Conservation (phyloP, 164 flowering plant genomes). For the Cinnamomum chago region DNA sequence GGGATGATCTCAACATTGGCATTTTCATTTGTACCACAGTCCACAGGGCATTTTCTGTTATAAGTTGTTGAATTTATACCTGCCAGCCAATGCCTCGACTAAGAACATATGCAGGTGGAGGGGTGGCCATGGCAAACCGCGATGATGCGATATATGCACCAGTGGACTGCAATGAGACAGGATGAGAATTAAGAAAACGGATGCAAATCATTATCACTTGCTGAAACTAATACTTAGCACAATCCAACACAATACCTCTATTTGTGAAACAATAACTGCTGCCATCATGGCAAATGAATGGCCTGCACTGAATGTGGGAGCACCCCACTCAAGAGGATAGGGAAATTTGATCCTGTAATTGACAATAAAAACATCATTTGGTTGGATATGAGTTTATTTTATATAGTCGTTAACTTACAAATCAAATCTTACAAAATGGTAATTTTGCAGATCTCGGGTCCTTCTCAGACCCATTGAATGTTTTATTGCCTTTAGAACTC, state of each 20-base stretch:
- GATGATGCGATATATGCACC: slow-evolving; percentile 34
- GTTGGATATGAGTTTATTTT: neutral
- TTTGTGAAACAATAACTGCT: slow-evolving; percentile 75
- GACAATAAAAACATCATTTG: neutral
- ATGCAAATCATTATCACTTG: neutral
- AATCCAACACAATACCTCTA: slow-evolving; percentile 45
- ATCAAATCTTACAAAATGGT: neutral
- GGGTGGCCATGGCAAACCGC: slow-evolving; percentile 41
- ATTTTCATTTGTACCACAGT: neutral
- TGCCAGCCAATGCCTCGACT: slow-evolving; percentile 43
- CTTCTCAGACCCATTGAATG: neutral
- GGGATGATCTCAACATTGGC: neutral
- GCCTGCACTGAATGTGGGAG: slow-evolving; percentile 77
- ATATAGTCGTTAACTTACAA: neutral
- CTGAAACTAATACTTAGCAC: neutral
- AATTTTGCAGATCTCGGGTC: neutral
- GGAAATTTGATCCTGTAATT: slow-evolving; percentile 46
- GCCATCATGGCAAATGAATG: slow-evolving; percentile 87
- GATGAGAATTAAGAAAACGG: neutral
- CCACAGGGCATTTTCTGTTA: neutral
- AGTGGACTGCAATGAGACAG: slow-evolving; percentile 27
- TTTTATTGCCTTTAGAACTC: neutral
- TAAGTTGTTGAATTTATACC: slow-evolving; percentile 15
- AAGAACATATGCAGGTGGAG: slow-evolving; percentile 33
- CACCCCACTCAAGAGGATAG: slow-evolving; percentile 85